Evolutionary conservation across 2,329 filamentous ascomycete genomes (phyloP), one percentile per base, ranked within the genome.

Genomic region (Immersiporthe knoxdaviesiana): DNA sequence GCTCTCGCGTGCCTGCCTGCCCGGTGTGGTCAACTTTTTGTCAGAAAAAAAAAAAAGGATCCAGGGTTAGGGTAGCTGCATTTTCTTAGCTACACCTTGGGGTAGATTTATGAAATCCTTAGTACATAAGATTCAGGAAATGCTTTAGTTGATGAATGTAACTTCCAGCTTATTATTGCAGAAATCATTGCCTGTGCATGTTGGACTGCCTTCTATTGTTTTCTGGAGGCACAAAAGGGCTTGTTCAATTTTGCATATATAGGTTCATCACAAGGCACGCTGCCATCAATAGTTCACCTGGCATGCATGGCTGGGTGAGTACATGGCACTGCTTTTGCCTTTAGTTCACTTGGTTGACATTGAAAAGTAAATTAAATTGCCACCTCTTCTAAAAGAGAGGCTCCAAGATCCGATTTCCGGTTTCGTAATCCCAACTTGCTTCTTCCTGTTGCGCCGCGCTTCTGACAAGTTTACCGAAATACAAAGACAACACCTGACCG

Each of bases 401-500:
- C 24, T 56, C 16, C 12, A 56, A 56, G 52, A 56, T 30, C n/a
- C 24, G 24, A 30, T 56, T 56, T 18, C 44, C 52, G n/a, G 5
- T 30, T 27, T 18, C 12, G 27, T 56, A 56, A 56, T 16, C 52
- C 6, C 52, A 30, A 32, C 3, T 35, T n/a, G n/a, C 30, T 30
- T 11, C 14, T 56, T 32, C 37, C 37, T 37, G 24, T 30, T 32
- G 27, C 63, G 50, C 63, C 63, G 54, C 37, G 63, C 63, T 65
- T 37, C 32, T 18, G 14, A 27, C n/a, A n/a, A 27, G 47, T 14
- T 69, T 74, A 86, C 74, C 84, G 82, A 76, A 90, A 97, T 66
- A 97, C 90, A 84, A 96, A 97, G 60, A 98, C 89, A 78, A 95
- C 90, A 0, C 96, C 96, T 52, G 91, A 92, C 74, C 95, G 85